phyloP scores from a whole-genome alignment of 2,329 filamentous ascomycete species.

The Trichoderma sp. region DNA sequence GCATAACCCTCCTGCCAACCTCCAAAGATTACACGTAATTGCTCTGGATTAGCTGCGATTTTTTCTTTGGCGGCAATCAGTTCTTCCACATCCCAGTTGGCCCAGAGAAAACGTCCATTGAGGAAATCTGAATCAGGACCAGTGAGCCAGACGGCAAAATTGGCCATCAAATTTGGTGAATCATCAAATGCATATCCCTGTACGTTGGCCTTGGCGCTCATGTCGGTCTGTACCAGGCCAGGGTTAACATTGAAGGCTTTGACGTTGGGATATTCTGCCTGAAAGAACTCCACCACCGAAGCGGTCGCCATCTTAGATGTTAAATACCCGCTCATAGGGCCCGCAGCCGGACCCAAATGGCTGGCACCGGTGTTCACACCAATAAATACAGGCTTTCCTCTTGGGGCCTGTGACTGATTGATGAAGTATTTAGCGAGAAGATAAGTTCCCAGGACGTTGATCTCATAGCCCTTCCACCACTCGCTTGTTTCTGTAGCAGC shows the following conservation, averaged over 20 bases:
- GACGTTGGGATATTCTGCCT: constrained; percentile 8
- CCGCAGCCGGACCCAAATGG: not conserved
- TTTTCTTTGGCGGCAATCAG: constrained; percentile 6
- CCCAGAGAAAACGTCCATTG: constrained; percentile 10
- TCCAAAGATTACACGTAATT: not conserved
- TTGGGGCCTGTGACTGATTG: not conserved
- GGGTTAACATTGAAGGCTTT: constrained; percentile 6
- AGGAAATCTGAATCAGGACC: constrained; percentile 17
- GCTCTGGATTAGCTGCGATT: not conserved
- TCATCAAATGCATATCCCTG: not conserved
- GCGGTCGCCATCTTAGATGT: constrained; percentile 10
- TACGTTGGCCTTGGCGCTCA: not conserved
- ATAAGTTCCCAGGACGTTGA: constrained; percentile 15
- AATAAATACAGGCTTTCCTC: constrained; percentile 12
- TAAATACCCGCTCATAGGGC: constrained; percentile 1
- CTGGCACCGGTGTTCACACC: constrained; percentile 8
- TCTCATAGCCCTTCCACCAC: constrained; percentile 20
- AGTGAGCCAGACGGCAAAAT: constrained; percentile 17
- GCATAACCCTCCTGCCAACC: constrained; percentile 2
- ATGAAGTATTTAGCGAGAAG: constrained; percentile 10
- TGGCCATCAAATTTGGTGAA: constrained; percentile 2
- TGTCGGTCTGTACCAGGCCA: constrained; percentile 2
- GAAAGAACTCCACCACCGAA: constrained; percentile 14
- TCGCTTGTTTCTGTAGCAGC: not conserved
- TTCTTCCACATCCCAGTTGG: constrained; percentile 16